Evolutionary conservation across 2,329 filamentous ascomycete species (phyloP).

Genomic region (Sphaerulina vaccinii): DNA sequence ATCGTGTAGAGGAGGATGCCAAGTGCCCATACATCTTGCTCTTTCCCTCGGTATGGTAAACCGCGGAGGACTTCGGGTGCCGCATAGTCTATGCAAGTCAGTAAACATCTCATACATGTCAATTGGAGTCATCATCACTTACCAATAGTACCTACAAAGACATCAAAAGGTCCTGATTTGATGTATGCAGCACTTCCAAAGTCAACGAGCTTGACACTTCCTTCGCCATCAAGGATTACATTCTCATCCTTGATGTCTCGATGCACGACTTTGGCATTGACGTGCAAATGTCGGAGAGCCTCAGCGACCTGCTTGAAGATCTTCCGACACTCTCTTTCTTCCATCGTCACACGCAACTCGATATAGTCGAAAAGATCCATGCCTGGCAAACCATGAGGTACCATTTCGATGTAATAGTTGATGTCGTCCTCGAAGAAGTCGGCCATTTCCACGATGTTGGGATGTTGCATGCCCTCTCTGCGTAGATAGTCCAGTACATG

Average conservation of each 20-base stretch:
- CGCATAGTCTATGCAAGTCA: no score
- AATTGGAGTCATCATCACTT: slow-evolving; percentile 39
- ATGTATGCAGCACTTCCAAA: slow-evolving; percentile 98
- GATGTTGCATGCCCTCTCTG: slow-evolving; percentile 63
- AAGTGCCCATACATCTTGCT: slow-evolving; percentile 97
- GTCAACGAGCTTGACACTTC: slow-evolving; percentile 94
- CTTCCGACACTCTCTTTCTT: slow-evolving; percentile 86
- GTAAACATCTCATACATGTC: slow-evolving; percentile 41
- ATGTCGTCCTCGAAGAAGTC: slow-evolving; percentile 73
- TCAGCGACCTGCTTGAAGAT: slow-evolving; percentile 93
- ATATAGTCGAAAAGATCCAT: slow-evolving; percentile 99
- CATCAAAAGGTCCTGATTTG: slow-evolving; percentile 96
- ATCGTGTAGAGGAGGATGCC: slow-evolving; percentile 98
- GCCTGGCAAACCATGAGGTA: slow-evolving; percentile 87
- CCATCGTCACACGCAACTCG: slow-evolving; percentile 93
- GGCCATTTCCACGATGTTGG: slow-evolving; percentile 68
- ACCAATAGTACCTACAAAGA: slow-evolving; percentile 99
- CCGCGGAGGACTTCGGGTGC: slow-evolving; percentile 96
- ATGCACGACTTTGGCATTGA: slow-evolving; percentile 86
- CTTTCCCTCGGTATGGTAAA: slow-evolving; percentile 87
- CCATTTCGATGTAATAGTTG: slow-evolving; percentile 99
- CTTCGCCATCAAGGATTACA: slow-evolving; percentile 91
- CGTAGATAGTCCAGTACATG: slow-evolving; percentile 93
- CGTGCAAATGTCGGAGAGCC: slow-evolving; percentile 88
- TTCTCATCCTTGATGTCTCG: slow-evolving; percentile 99